Evolutionary conservation across 2,329 filamentous ascomycete species (phyloP).

Genomic region (Colletotrichum lindemuthianum): DNA sequence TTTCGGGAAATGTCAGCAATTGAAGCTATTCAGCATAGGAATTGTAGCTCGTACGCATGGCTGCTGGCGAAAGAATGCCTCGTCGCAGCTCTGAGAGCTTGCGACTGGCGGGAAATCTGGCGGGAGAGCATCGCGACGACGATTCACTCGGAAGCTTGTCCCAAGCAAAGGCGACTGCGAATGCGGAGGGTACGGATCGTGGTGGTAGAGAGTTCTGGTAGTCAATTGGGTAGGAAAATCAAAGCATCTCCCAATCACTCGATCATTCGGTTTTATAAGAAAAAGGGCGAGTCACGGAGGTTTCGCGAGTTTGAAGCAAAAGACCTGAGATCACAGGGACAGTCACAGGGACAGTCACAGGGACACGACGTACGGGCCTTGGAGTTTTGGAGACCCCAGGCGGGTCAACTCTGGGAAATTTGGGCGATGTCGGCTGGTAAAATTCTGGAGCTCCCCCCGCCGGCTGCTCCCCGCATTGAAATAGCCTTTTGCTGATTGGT

Average conservation of each 20-base stretch:
- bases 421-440: conserved; percentile 46
- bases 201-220: background rate
- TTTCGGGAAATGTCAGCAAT: conserved; percentile 22
- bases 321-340: conserved; percentile 43
- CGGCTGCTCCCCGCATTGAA: conserved; percentile 39
- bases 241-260: conserved; percentile 9
- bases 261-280: conserved; percentile 10
- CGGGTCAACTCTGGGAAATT: conserved; percentile 34
- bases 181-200: conserved; percentile 2
- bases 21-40: conserved; percentile 1
- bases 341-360: conserved; percentile 42
- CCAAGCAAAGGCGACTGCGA: conserved; percentile 6
- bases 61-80: conserved; percentile 34
- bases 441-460: conserved; percentile 41
- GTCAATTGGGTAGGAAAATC: conserved; percentile 10
- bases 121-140: conserved; percentile 38
- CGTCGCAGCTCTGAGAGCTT: conserved; percentile 39
- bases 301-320: conserved; percentile 12
- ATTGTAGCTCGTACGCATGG: conserved; percentile 38
- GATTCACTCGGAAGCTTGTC: conserved; percentile 17
- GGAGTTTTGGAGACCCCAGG: conserved; percentile 1
- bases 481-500: conserved; percentile 43
- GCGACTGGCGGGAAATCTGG: conserved; percentile 36
- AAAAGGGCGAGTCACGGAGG: conserved; percentile 37
- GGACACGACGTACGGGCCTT: conserved; percentile 16